Evolutionary conservation across 306 rosid genomes (phyloP), one percentile per base, ranked within the genome.

Genomic region (Vigna angularis): DNA sequence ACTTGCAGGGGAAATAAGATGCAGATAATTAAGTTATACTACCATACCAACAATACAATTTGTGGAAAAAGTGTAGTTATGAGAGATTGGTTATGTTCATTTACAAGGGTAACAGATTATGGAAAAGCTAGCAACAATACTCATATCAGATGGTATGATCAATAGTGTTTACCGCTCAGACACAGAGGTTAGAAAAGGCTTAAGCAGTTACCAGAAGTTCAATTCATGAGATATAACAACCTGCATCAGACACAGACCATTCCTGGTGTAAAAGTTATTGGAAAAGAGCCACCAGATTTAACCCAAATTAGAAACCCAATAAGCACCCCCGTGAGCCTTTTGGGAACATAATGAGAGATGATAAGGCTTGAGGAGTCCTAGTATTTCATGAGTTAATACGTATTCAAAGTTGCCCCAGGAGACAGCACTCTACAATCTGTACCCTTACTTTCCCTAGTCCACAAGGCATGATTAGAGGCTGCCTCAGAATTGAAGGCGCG

Each of bases 381-480:
- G 26, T 7, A 32, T 17, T 22, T 36, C 47, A 20, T 1, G 2
- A 36, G 45, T 20, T 36, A 70, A 6, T 5, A 70, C 65, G 40
- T 4, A n/a, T 12, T 71, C 55, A 50, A 36, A 32, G 0, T 69
- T 56, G 30, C 1, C 13, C 67, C 18, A 30, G 7, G n/a, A 44
- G 38, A 77, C 38, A 51, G 32, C 69, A 42, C 9, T 51, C 11
- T 50, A 16, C 32, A 15, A 9, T 51, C 7, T 50, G n/a, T 18
- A 58, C 40, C 51, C 17, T 11, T 55, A 58, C 18, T 73, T 72
- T 56, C 51, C 30, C 28, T 49, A 45, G 53, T 10, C 20, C 11
- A 20, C 66, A 69, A 15, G 18, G 66, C 66, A n/a, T 26, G 51
- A 38, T 22, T 53, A 70, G 18, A 47, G 47, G 61, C 75, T 53